These are phyloP conservation scores for Jimgerdemannia lactiflua DNA, from an alignment of 192 early-diverging fungal genomes.

Conservation along the genomic window DNA sequence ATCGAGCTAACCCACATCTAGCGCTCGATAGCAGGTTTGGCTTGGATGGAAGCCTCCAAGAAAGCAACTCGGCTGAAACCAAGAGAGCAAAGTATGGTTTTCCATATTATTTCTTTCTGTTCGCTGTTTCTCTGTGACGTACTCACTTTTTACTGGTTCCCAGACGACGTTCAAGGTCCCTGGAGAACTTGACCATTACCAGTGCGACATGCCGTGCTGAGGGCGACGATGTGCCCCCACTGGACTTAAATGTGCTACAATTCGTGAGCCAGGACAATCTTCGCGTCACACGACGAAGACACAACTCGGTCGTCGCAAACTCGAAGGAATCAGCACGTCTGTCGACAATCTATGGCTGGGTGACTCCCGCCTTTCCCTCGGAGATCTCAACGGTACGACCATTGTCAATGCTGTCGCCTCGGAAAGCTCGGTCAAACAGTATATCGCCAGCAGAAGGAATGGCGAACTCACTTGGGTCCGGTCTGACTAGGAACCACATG, in stretches of 20 bases:
- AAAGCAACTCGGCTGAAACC: no score
- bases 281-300: slow-evolving; percentile 22
- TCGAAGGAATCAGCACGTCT: slow-evolving; percentile 36
- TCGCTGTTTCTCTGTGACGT: neutral
- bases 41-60: no score
- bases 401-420: neutral
- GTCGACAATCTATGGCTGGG: slow-evolving; percentile 46
- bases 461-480: slow-evolving; percentile 17
- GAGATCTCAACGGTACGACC: neutral
- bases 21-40: no score
- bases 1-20: no score
- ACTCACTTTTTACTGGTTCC: slow-evolving; percentile 1
- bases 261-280: neutral
- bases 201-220: slow-evolving; percentile 3
- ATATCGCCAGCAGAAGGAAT: slow-evolving; percentile 3
- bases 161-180: slow-evolving; percentile 4
- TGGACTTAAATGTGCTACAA: slow-evolving; percentile 16
- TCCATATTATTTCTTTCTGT: neutral
- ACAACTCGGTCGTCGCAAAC: slow-evolving; percentile 38
- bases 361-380: slow-evolving; percentile 9
- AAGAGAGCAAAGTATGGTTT: slow-evolving; percentile 1
- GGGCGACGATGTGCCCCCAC: neutral
- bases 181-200: slow-evolving; percentile 7
- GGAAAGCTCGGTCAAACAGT: neutral
- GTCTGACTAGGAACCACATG: neutral